Evolutionary conservation across 352 stramenopile species (phyloP).

Genomic region (Pythium coloratum): DNA sequence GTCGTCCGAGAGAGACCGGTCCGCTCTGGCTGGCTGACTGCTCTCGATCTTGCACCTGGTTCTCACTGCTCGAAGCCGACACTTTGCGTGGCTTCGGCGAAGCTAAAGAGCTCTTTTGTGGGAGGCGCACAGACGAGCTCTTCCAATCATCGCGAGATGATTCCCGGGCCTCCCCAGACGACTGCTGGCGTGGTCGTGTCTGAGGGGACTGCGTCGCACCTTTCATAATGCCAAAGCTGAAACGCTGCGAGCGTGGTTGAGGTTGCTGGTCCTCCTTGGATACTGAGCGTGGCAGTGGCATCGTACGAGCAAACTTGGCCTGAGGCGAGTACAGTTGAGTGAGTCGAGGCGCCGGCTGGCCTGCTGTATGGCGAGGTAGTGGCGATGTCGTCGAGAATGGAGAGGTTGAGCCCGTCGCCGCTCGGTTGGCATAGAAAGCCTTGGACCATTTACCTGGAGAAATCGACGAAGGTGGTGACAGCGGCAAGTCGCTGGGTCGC

Average conservation of each 20-base stretch:
- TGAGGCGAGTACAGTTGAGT: neutral
- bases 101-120: neutral
- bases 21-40: neutral
- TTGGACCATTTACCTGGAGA: conserved; percentile 21
- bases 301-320: conserved; percentile 14
- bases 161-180: conserved; percentile 5
- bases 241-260: conserved; percentile 4
- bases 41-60: conserved; percentile 31
- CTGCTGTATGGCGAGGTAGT: neutral
- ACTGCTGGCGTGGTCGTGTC: conserved; percentile 13
- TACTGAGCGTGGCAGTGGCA: conserved; percentile 15
- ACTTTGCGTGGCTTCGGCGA: conserved; percentile 5
- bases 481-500: neutral
- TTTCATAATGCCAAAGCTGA: conserved; percentile 28
- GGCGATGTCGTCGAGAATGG: conserved; percentile 8
- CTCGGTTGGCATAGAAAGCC: conserved; percentile 22
- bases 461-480: conserved; percentile 6
- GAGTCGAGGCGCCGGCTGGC: neutral
- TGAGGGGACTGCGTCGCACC: neutral
- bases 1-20: conserved; percentile 29
- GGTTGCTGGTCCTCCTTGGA: conserved; percentile 10
- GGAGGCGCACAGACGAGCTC: neutral
- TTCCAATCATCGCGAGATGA: conserved; percentile 11
- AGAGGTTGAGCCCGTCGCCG: neutral
- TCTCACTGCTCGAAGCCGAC: conserved; percentile 17